Evolutionary conservation across 2,329 filamentous ascomycete species (phyloP), one percentile per base, ranked within the genome.

Genomic region (Ophiostoma pallidulum): DNA sequence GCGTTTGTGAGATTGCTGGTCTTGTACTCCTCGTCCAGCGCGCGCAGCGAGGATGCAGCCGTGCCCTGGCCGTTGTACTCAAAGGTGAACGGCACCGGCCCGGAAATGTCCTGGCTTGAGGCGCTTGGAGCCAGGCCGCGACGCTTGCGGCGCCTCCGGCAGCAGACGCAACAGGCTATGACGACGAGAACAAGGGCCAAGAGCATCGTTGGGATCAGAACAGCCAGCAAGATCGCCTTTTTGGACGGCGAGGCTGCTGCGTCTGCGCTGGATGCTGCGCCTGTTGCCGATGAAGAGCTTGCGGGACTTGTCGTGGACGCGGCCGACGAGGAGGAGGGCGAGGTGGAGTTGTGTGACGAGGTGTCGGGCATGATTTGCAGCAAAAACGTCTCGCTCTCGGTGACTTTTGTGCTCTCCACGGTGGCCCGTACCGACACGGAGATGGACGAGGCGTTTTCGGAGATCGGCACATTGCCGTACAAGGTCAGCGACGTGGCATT

Each of bases 121-220:
- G 5, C 49, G 32, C 36, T 54, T 13, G 51, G 51, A 19, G n/a
- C n/a, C 47, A 35, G 24, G 49, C 18, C 49, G 38, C 20, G 42
- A 44, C 35, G 51, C 36, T 57, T 53, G 12, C 53, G 56, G 26
- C 59, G 56, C n/a, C 57, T 56, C 32, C 59, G 58, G 9, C 56
- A 62, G 47, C 58, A 62, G 24, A 62, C 53, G 41, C 54, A 56
- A 38, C 28, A 36, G 0, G 49, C 45, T 2, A 62, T 55, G 16
- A 64, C 52, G 8, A 64, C 50, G 4, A 67, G 51, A 0, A 63
- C 52, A 10, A 67, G 47, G 18, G 63, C 56, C 1, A 71, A 52
- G 13, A 73, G 53, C 3, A 70, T 50, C 16, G 68, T 58, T 0
- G 71, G 70, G 3, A 74, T 58, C 3, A 74, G 62, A 3, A 69